A percentile compares a stretch with the other conserved stretches of the same genome.
These are phyloP conservation scores for Acacia pycnantha DNA, from an alignment of 331 rosid genomes.

Conservation along the genomic window DNA sequence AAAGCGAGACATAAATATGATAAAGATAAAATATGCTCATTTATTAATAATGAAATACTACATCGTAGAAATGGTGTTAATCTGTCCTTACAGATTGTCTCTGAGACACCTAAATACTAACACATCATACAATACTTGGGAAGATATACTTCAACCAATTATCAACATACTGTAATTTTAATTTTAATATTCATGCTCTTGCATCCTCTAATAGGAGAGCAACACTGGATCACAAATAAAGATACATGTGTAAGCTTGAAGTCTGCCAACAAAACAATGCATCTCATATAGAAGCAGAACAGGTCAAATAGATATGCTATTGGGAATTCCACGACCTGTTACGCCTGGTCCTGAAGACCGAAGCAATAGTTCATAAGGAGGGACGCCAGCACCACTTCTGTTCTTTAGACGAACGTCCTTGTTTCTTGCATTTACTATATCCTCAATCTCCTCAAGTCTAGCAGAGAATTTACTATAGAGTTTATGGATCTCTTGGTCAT, in stretches of 20 bases:
- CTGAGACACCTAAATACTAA: too few species aligned
- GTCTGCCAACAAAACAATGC: neutral
- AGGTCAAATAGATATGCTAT: conserved; percentile 45
- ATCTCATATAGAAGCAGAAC: neutral
- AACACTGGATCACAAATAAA: neutral
- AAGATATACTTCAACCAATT: neutral
- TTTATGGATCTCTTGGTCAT: conserved; percentile 50
- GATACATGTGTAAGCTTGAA: neutral
- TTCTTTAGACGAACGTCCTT: conserved; percentile 54
- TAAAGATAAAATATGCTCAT: too few species aligned
- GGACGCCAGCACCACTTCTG: conserved; percentile 51
- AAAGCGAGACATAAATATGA: too few species aligned
- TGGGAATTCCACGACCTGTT: conserved; percentile 96
- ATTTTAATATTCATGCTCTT: neutral
- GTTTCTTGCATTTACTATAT: conserved; percentile 67
- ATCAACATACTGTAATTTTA: neutral
- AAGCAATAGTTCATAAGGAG: conserved; percentile 51
- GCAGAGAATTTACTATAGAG: conserved; percentile 55
- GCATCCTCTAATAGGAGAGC: neutral
- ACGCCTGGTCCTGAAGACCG: conserved; percentile 50
- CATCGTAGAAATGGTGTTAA: too few species aligned
- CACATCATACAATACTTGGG: neutral
- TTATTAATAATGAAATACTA: too few species aligned
- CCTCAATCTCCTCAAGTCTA: conserved; percentile 74
- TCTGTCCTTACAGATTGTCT: too few species aligned